A percentile compares a stretch with the other conserved stretches of the same genome.
These are phyloP conservation scores for Solanum pimpinellifolium DNA, from an alignment of 257 asterid genomes.

Conservation along the genomic window DNA sequence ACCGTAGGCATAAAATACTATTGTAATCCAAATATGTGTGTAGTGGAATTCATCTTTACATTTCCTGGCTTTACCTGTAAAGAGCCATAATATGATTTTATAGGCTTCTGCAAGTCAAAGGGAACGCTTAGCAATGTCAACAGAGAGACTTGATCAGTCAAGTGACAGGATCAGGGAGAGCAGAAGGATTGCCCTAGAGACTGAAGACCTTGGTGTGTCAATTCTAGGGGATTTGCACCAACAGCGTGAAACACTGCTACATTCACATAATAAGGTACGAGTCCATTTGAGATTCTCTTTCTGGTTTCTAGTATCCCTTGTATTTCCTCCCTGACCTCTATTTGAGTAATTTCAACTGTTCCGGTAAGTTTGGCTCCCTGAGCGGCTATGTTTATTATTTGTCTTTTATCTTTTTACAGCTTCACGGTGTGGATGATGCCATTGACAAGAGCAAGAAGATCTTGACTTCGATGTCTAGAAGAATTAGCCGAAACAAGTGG, in stretches of 20 bases:
- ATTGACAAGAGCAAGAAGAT: slow-evolving; percentile 84
- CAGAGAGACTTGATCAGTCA: slow-evolving; percentile 76
- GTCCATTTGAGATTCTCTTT: background rate
- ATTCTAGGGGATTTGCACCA: slow-evolving; percentile 86
- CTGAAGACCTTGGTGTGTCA: slow-evolving; percentile 82
- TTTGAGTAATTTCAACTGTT: background rate
- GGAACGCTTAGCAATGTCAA: slow-evolving; percentile 67
- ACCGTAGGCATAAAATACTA: background rate
- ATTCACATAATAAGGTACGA: slow-evolving; percentile 67
- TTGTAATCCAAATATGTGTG: background rate
- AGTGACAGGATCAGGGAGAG: slow-evolving; percentile 70
- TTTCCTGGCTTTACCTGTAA: background rate
- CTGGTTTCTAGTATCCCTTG: background rate
- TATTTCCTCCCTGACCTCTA: background rate
- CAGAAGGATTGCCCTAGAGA: slow-evolving; percentile 75
- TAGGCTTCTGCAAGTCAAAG: slow-evolving; percentile 83
- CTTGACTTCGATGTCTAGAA: slow-evolving; percentile 71
- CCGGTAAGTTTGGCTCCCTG: background rate
- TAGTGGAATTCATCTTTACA: background rate
- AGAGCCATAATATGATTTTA: background rate
- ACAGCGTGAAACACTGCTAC: slow-evolving; percentile 89
- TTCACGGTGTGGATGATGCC: slow-evolving; percentile 85
- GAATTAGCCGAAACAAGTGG: slow-evolving; percentile 85
- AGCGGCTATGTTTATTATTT: background rate
- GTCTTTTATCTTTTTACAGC: slow-evolving; percentile 32